Evolutionary conservation across 257 asterid species (phyloP), one percentile per base, ranked within the genome.

Genomic region (Gardenia jasminoides): DNA sequence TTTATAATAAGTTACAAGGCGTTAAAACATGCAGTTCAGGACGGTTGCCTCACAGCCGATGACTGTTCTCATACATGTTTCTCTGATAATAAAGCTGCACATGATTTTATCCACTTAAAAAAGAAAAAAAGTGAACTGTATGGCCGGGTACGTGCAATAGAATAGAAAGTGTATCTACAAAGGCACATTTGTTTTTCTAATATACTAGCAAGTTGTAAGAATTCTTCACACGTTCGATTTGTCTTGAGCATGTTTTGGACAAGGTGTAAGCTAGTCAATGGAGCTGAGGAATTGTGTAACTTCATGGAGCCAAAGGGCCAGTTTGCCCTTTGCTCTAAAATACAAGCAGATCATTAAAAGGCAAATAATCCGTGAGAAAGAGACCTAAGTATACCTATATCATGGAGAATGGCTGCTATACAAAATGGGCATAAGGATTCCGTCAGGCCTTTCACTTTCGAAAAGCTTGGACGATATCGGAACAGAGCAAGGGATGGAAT

Each of bases 251-350:
- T 13, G 41, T 71, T 54, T 17, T 24, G 19, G 22, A 46, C 47
- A 73, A 75, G 30, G 59, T 30, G 43, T n/a, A n/a, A n/a, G 41
- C 41, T 1, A 3, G 41, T 28, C 1, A 48, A 76, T 28, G 81
- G 22, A n/a, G 74, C 43, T 11, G 44, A 48, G 71, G 50, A 28
- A 39, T 0, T 56, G 62, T 83, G 82, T 75, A 77, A 80, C 75
- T 80, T 80, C 86, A 66, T 48, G 26, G 78, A 50, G 73, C 72
- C 82, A 65, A 80, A 80, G 80, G 79, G 84, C 62, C 62, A 76
- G 66, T 70, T 80, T 6, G 67, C 65, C 62, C 26, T 36, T 15
- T 65, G 67, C 43, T 43, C 58, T 77, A n/a, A n/a, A n/a, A n/a
- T 58, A 47, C 69, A n/a, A n/a, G n/a, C 46, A 47, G 62, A 65